Conservation (phyloP, 2,329 filamentous ascomycete species). For the Verticillium isaacii region DNA sequence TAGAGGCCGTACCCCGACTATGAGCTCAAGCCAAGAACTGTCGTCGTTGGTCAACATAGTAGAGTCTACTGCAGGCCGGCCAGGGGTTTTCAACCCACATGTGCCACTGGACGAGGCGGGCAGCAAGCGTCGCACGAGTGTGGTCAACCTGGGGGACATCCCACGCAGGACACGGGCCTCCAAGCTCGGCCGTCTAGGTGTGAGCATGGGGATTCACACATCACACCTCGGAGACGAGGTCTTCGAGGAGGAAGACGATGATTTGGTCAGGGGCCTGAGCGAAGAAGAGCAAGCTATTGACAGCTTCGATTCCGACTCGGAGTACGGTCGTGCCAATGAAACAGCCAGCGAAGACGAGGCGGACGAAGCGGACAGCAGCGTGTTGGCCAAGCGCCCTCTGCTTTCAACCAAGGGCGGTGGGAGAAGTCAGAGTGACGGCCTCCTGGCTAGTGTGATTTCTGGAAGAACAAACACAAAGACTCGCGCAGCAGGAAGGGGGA, state of each 20-base stretch:
- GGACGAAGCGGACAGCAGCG: constrained; percentile 13
- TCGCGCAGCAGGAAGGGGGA: background rate
- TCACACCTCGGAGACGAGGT: constrained; percentile 64
- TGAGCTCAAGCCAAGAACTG: constrained; percentile 37
- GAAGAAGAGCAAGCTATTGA: constrained; percentile 28
- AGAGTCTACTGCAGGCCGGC: constrained; percentile 35
- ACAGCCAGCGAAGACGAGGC: constrained; percentile 21
- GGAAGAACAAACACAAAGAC: background rate
- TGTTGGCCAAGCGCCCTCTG: constrained; percentile 10
- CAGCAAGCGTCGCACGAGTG: constrained; percentile 36
- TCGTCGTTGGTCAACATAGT: constrained; percentile 38
- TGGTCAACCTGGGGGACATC: constrained; percentile 57
- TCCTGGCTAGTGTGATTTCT: constrained; percentile 4
- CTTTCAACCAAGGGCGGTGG: constrained; percentile 12
- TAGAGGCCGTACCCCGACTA: constrained; percentile 33
- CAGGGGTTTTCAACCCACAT: constrained; percentile 39
- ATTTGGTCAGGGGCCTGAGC: constrained; percentile 31
- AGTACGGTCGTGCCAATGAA: constrained; percentile 26
- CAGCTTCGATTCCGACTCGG: constrained; percentile 24
- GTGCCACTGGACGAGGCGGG: constrained; percentile 17
- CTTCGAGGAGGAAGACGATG: constrained; percentile 38
- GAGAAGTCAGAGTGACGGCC: constrained; percentile 11
- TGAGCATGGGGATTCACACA: constrained; percentile 71
- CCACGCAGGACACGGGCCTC: constrained; percentile 55
- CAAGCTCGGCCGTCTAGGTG: constrained; percentile 49